A percentile compares a stretch with the other conserved stretches of the same genome.
Evolutionary conservation across 305 asterid species (phyloP).

Genomic region (Striga hermonthica): DNA sequence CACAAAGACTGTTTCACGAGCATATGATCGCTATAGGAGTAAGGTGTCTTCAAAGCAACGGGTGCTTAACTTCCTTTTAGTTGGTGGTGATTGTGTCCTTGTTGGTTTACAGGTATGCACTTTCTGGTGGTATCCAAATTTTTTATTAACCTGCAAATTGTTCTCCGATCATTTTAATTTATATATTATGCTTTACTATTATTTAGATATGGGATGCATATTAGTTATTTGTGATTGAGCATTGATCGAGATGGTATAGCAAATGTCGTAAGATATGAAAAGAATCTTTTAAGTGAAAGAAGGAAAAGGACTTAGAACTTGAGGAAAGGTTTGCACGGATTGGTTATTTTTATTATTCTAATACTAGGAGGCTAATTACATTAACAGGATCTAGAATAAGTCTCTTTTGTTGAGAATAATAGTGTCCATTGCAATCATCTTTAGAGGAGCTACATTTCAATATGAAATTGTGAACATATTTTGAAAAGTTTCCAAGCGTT

Average conservation of each 20-base stretch:
- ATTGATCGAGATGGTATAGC: not conserved
- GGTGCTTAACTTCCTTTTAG: slow-evolving; percentile 59
- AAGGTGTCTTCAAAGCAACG: slow-evolving; percentile 71
- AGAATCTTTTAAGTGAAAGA: not conserved
- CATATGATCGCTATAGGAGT: slow-evolving; percentile 63
- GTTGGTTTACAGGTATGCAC: slow-evolving; percentile 69
- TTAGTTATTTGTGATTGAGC: not conserved
- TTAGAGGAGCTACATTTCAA: too few species aligned
- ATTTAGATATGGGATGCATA: not conserved
- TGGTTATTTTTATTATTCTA: too few species aligned
- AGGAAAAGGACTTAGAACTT: not conserved
- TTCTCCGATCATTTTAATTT: not conserved
- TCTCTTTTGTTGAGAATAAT: too few species aligned
- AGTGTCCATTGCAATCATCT: too few species aligned
- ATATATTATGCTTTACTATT: slow-evolving; percentile 6
- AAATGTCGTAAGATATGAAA: not conserved
- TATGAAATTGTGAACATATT: too few species aligned
- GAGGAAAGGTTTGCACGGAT: too few species aligned
- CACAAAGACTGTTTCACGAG: slow-evolving; percentile 59
- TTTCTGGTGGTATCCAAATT: slow-evolving; percentile 17
- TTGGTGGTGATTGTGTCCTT: slow-evolving; percentile 69
- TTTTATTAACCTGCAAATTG: slow-evolving; percentile 7
- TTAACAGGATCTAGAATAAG: too few species aligned
- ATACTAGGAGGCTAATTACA: too few species aligned
- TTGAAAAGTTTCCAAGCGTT: too few species aligned